phyloP scores from a whole-genome alignment of 202 grass and related monocot species.

The Digitaria exilis region DNA sequence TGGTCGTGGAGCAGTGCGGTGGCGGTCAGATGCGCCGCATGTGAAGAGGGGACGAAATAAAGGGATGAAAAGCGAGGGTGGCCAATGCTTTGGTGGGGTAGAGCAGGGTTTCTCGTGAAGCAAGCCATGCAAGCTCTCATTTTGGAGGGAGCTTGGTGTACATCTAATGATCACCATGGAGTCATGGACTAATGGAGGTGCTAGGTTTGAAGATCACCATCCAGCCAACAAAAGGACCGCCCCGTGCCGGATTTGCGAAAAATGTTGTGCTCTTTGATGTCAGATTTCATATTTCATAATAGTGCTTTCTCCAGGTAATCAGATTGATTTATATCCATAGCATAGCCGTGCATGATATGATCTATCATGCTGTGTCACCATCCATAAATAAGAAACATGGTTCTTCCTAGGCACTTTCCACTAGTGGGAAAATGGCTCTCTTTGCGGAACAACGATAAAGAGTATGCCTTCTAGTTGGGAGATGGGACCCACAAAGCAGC shows the following conservation, averaged over 20 bases:
- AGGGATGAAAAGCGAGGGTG: neutral
- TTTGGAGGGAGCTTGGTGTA: neutral
- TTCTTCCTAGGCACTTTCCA: too few species aligned
- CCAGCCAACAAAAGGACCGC: neutral
- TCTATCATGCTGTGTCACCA: too few species aligned
- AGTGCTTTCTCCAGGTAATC: too few species aligned
- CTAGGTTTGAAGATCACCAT: neutral
- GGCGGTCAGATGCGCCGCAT: neutral
- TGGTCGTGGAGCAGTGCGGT: neutral
- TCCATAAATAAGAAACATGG: too few species aligned
- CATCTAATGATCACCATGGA: neutral
- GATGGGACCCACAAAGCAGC: too few species aligned
- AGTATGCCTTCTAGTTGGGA: too few species aligned
- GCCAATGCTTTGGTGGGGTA: neutral
- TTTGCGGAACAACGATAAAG: too few species aligned
- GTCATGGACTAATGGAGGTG: neutral
- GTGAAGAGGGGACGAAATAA: slow-evolving; percentile 11
- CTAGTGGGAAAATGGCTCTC: too few species aligned
- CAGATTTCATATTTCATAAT: too few species aligned
- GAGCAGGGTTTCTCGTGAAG: slow-evolving; percentile 34
- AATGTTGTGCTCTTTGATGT: too few species aligned
- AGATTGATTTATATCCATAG: too few species aligned
- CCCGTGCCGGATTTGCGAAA: neutral
- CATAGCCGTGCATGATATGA: too few species aligned
- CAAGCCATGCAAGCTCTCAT: neutral